Base-by-base conservation (phyloP, 1,139 yeast species). In the Blastobotrys proliferans region DNA sequence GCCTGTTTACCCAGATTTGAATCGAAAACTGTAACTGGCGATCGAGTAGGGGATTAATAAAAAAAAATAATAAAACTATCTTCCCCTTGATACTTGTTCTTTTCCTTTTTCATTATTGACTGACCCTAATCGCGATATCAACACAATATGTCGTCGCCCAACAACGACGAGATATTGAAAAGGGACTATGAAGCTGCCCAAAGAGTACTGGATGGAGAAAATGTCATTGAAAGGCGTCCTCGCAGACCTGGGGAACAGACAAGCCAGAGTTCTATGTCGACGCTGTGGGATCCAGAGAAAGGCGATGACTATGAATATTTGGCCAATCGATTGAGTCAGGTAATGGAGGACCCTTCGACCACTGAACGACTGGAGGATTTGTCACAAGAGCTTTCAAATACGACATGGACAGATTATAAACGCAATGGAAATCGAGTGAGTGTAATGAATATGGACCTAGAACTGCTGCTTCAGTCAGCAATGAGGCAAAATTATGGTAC, bases 401-500 rank as follows among this genome's bases (percentile, higher is more conserved):
- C 63, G 44, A 56, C 45, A 33, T 48, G 51, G 31, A 66, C 63
- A 33, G 49, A 56, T 22, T 61, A 69, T 39, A 67, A 63, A 48
- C 56, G 68, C 32, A 58, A 67, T 44, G 64, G 66, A 10, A 58
- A 60, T 13, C 68, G 69, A 51, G 67, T 70, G 46, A 72, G 69
- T 51, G 54, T 70, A 34, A 55, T 63, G 39, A 57, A 68, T 20
- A 48, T 72, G 24, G 41, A 38, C 5, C 56, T 73, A 38, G 62
- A 69, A 41, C 42, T 51, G 13, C 26, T 56, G 30, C 48, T 52
- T 18, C 59, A 61, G 32, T 55, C 57, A 40, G 54, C 58, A 24
- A 18, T 33, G n/a, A n/a, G 22, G 11, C 19, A 22, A 13, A 29
- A 18, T 21, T 55, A 58, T 28, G 67, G 66, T 38, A 72, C 70